These are phyloP conservation scores for Citrus sp. DNA, from an alignment of 345 rosid genomes.

Conservation along the genomic window DNA sequence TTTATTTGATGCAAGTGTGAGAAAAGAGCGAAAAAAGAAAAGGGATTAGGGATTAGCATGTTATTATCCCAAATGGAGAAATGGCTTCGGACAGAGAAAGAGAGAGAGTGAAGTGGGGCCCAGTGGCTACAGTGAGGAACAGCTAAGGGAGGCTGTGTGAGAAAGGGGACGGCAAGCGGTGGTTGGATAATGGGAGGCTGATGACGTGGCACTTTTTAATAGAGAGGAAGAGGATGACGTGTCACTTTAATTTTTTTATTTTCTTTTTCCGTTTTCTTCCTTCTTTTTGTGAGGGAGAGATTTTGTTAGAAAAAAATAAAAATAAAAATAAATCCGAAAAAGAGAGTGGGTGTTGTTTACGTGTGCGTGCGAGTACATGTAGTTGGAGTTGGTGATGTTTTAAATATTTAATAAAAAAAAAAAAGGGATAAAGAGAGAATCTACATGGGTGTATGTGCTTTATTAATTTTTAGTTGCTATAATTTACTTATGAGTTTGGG, in stretches of 20 bases:
- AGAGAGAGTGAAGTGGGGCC: not conserved
- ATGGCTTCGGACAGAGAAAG: not conserved
- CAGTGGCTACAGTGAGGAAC: constrained; percentile 24
- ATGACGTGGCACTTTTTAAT: constrained; percentile 24
- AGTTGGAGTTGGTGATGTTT: not conserved
- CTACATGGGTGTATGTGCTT: not conserved
- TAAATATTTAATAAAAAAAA: not conserved
- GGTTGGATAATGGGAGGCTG: constrained; percentile 30
- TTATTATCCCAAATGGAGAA: not conserved
- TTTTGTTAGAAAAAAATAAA: too few species aligned
- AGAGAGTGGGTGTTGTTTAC: not conserved
- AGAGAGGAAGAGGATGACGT: not conserved
- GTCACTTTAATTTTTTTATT: not conserved
- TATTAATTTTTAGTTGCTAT: too few species aligned
- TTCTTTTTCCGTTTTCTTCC: not conserved
- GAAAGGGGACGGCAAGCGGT: constrained; percentile 36
- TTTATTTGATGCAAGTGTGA: too few species aligned
- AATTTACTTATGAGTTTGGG: too few species aligned
- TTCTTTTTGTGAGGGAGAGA: too few species aligned
- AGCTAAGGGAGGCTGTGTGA: constrained; percentile 20
- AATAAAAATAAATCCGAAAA: too few species aligned
- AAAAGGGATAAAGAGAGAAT: not conserved
- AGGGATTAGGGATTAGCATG: not conserved
- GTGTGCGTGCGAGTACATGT: not conserved
- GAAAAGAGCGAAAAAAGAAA: too few species aligned